Evolutionary conservation across 2,329 filamentous ascomycete species (phyloP).

Genomic region (Colletotrichum sp.): DNA sequence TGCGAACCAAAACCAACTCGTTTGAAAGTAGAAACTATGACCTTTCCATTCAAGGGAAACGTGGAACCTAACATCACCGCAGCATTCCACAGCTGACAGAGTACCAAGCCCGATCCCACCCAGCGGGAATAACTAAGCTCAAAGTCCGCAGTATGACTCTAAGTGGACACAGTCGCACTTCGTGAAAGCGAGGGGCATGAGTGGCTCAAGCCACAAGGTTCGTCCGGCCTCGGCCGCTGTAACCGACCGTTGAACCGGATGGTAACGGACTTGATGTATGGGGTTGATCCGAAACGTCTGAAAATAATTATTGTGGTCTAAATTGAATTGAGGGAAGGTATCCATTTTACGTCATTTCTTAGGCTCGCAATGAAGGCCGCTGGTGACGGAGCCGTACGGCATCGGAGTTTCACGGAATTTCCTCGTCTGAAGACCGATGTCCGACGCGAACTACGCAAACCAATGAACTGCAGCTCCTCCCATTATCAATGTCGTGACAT

Average conservation of each 20-base stretch:
- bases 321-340: neutral
- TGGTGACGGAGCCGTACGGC: neutral
- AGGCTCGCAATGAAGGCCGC: neutral
- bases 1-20: neutral
- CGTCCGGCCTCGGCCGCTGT: neutral
- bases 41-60: neutral
- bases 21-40: neutral
- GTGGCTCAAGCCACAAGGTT: neutral
- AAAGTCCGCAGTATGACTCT: neutral
- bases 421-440: neutral
- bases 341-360: neutral
- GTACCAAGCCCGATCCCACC: neutral
- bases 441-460: neutral
- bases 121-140: neutral
- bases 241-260: neutral
- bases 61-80: neutral
- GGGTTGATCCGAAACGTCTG: neutral
- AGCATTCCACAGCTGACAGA: neutral
- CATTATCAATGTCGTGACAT: neutral
- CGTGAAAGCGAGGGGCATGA: neutral
- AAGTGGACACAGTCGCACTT: neutral
- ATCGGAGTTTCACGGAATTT: neutral
- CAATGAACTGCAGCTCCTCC: neutral
- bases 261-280: neutral
- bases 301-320: neutral